Percentiles rank a stretch among this genome's conserved stretches.
Conservation (phyloP, 2,329 filamentous ascomycete genomes). For the Teratosphaeria viscida region DNA sequence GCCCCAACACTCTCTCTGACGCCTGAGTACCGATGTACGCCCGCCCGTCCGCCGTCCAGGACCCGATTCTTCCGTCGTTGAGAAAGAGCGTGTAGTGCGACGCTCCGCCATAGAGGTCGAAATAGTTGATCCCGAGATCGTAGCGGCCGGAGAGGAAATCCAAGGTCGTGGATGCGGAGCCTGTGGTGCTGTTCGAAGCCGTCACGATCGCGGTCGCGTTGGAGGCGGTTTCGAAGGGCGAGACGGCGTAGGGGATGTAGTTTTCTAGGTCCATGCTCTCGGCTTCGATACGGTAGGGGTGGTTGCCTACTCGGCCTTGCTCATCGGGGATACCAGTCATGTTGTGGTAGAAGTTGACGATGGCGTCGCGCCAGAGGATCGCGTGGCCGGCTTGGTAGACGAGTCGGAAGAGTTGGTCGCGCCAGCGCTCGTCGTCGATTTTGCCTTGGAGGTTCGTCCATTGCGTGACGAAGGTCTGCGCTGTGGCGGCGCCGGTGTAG, state of each 20-base stretch:
- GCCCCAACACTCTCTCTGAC: slow-evolving; percentile 48
- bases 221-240: slow-evolving; percentile 51
- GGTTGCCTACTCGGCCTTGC: slow-evolving; percentile 45
- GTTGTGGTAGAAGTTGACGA: slow-evolving; percentile 54
- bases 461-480: slow-evolving; percentile 44
- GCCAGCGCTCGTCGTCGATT: slow-evolving; percentile 50
- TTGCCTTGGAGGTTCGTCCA: slow-evolving; percentile 48
- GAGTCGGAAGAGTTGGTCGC: slow-evolving; percentile 49
- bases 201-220: slow-evolving; percentile 47
- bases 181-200: slow-evolving; percentile 39
- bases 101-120: slow-evolving; percentile 49
- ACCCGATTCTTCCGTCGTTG: slow-evolving; percentile 42
- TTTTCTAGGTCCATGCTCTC: slow-evolving; percentile 53
- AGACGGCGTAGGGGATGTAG: slow-evolving; percentile 45
- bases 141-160: slow-evolving; percentile 46
- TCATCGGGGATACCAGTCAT: slow-evolving; percentile 51
- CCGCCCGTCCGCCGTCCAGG: slow-evolving; percentile 45
- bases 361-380: slow-evolving; percentile 59
- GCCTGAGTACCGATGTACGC: slow-evolving; percentile 8
- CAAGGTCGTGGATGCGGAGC: slow-evolving; percentile 39
- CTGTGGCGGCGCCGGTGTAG: slow-evolving; percentile 49
- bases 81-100: slow-evolving; percentile 47
- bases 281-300: slow-evolving; percentile 59
- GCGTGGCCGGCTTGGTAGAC: slow-evolving; percentile 59
- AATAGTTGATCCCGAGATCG: slow-evolving; percentile 57